These are phyloP conservation scores for Metarhizium guizhouense DNA, from an alignment of 2,329 filamentous ascomycete species.

Conservation along the genomic window DNA sequence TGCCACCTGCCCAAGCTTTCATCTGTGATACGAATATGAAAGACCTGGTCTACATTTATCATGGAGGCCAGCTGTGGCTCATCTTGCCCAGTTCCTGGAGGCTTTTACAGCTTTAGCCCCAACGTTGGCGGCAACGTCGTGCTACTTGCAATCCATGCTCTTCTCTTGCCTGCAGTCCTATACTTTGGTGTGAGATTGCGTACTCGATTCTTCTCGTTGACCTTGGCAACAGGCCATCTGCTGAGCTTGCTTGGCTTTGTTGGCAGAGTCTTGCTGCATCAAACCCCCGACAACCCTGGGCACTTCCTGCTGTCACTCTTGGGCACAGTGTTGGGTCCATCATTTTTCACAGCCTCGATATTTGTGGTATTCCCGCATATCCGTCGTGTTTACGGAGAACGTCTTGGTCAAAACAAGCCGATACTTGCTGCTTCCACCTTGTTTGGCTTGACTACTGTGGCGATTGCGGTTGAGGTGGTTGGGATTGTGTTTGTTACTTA, in stretches of 20 bases:
- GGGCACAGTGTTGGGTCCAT: conserved; percentile 38
- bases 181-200: conserved; percentile 29
- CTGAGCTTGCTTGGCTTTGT: conserved; percentile 38
- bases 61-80: conserved; percentile 28
- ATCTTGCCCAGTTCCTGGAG: conserved; percentile 25
- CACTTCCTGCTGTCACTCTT: conserved; percentile 36
- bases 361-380: conserved; percentile 37
- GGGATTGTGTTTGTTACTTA: conserved; percentile 31
- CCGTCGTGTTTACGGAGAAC: conserved; percentile 36
- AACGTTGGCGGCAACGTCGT: conserved; percentile 30
- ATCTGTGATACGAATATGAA: conserved; percentile 16
- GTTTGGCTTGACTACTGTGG: conserved; percentile 23
- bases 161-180: conserved; percentile 28
- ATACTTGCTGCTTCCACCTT: conserved; percentile 25
- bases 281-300: conserved; percentile 20
- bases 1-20: neutral
- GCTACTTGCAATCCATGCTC: conserved; percentile 29
- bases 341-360: conserved; percentile 33
- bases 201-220: conserved; percentile 31
- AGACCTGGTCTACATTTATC: conserved; percentile 12
- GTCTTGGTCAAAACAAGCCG: conserved; percentile 27
- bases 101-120: conserved; percentile 28
- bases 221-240: conserved; percentile 30
- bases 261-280: conserved; percentile 33
- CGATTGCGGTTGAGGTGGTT: conserved; percentile 27